A percentile compares a stretch with the other conserved stretches of the same genome.
Conservation (phyloP, 1,284 basidiomycete species). For the Pseudozyma hubeiensis region DNA sequence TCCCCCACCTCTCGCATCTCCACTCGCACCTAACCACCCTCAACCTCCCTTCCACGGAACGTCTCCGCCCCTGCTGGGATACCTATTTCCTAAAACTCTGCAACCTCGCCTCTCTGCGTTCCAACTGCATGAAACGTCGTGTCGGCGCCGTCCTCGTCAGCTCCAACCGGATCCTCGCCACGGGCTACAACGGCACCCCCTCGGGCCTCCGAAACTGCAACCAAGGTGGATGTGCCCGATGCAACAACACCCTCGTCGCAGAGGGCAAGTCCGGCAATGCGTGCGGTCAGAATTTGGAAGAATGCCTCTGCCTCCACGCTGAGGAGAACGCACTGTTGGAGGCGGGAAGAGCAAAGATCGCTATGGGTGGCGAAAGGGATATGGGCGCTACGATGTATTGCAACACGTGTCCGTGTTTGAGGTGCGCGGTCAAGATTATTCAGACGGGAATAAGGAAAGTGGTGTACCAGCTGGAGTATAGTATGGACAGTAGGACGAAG, state of each 20-base stretch:
- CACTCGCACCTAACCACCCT: slow-evolving; percentile 77
- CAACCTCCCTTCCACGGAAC: slow-evolving; percentile 84
- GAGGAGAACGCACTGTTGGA: slow-evolving; percentile 98
- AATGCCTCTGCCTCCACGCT: slow-evolving; percentile 95
- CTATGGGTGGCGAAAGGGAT: background rate
- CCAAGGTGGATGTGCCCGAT: slow-evolving; percentile 66
- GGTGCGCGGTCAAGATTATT: slow-evolving; percentile 96
- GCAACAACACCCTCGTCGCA: slow-evolving; percentile 54
- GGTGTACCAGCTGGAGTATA: slow-evolving; percentile 92
- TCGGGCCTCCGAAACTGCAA: slow-evolving; percentile 76
- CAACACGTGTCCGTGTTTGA: slow-evolving; percentile 90
- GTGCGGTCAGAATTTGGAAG: slow-evolving; percentile 75
- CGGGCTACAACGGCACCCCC: slow-evolving; percentile 98
- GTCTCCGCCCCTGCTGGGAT: slow-evolving; percentile 72
- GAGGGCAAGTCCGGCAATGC: slow-evolving; percentile 15
- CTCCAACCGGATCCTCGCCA: slow-evolving; percentile 84
- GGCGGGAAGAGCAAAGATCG: slow-evolving; percentile 76
- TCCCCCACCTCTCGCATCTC: slow-evolving; percentile 73
- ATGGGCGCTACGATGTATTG: slow-evolving; percentile 83
- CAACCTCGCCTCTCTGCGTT: slow-evolving; percentile 64
- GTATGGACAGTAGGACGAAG: slow-evolving; percentile 71
- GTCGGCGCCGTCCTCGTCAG: slow-evolving; percentile 92
- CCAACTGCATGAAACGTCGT: slow-evolving; percentile 85
- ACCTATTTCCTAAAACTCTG: slow-evolving; percentile 67
- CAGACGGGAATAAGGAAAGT: slow-evolving; percentile 93